These are phyloP conservation scores for Sugiyamaella novakii DNA, from an alignment of 1,139 yeast genomes.

Conservation along the genomic window DNA sequence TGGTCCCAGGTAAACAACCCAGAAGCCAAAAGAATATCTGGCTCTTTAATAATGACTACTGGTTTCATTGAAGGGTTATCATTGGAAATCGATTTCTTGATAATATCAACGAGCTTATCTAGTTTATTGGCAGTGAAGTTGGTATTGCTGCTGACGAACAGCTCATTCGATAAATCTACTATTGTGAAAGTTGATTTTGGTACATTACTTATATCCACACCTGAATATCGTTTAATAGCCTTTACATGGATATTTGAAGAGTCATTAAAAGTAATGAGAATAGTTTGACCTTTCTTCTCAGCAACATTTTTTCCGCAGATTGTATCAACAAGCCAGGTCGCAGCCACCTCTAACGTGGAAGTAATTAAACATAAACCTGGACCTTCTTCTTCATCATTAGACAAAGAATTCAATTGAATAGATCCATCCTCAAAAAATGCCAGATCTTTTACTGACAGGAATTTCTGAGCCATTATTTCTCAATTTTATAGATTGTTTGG, in stretches of 20 bases:
- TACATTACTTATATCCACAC: slow-evolving; percentile 20
- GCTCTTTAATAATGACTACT: slow-evolving; percentile 27
- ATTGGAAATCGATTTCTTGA: slow-evolving; percentile 1
- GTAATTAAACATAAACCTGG: slow-evolving; percentile 52
- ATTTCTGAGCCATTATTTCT: slow-evolving; percentile 13
- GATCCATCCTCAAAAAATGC: slow-evolving; percentile 57
- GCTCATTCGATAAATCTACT: slow-evolving; percentile 40
- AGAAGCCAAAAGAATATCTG: slow-evolving; percentile 47
- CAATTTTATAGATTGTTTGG: no score
- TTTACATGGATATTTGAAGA: slow-evolving; percentile 36
- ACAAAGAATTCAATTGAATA: slow-evolving; percentile 34
- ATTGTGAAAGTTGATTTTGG: slow-evolving; percentile 20
- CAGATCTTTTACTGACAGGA: slow-evolving; percentile 49
- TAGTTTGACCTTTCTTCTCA: slow-evolving; percentile 9
- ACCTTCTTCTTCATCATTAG: slow-evolving; percentile 34
- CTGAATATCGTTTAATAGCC: slow-evolving; percentile 28
- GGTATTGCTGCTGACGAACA: slow-evolving; percentile 34
- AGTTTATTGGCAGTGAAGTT: slow-evolving; percentile 8
- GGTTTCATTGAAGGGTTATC: slow-evolving; percentile 1
- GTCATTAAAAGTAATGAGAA: slow-evolving; percentile 28
- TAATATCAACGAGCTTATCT: slow-evolving; percentile 12
- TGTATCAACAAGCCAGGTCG: slow-evolving; percentile 62
- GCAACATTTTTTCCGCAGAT: slow-evolving; percentile 37
- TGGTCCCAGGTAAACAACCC: slow-evolving; percentile 18
- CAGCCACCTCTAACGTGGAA: slow-evolving; percentile 62